Evolutionary conservation across 2,329 filamentous ascomycete genomes (phyloP).

Genomic region (Fusarium lyarnte): DNA sequence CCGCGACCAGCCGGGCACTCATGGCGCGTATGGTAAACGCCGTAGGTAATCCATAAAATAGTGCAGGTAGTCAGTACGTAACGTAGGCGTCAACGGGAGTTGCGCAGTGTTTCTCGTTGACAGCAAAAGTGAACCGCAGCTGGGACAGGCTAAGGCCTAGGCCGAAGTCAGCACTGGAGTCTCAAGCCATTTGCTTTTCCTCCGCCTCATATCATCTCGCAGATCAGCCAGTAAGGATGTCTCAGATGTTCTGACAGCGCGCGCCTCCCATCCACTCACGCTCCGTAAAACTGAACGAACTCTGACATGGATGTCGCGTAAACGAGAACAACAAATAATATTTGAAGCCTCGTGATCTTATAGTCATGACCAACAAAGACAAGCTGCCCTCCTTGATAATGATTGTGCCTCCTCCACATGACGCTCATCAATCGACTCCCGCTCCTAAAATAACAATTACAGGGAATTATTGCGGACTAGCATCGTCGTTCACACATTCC

Average conservation of each 20-base stretch:
- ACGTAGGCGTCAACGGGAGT: conserved; percentile 3
- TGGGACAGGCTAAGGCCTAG: conserved; percentile 4
- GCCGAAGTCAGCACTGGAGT: not conserved
- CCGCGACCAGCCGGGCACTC: conserved; percentile 10
- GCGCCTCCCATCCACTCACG: not conserved
- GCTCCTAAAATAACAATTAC: conserved; percentile 30
- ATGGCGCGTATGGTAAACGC: conserved; percentile 22
- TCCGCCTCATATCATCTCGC: conserved; percentile 16
- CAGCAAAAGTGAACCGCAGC: conserved; percentile 21
- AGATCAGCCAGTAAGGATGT: conserved; percentile 31
- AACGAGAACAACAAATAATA: not conserved
- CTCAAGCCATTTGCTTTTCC: not conserved
- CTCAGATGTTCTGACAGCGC: conserved; percentile 30
- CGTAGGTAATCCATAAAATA: not conserved
- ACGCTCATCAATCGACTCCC: conserved; percentile 7
- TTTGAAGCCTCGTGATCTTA: not conserved
- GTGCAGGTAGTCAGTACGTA: not conserved
- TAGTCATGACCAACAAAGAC: not conserved
- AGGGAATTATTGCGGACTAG: conserved; percentile 26
- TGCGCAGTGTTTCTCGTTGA: conserved; percentile 15
- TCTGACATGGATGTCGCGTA: conserved; percentile 4
- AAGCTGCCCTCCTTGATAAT: not conserved
- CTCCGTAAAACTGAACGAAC: conserved; percentile 8
- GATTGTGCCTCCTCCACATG: conserved; percentile 5
- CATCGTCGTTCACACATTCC: conserved; percentile 35